These are phyloP conservation scores for Isabelozyma rhagii DNA, from an alignment of 805 yeast species.

Conservation along the genomic window DNA sequence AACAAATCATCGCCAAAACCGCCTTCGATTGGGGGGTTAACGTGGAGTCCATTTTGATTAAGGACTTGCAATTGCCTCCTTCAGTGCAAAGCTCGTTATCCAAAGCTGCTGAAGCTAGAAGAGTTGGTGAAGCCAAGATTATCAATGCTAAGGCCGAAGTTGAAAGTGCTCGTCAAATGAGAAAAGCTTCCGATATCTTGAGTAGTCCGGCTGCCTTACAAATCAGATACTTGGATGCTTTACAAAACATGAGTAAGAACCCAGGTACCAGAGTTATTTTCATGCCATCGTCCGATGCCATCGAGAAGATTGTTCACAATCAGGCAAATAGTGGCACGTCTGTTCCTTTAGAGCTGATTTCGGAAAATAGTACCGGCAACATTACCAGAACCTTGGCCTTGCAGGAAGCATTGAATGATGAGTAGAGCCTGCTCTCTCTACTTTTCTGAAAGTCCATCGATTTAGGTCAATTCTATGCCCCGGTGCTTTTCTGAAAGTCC, in stretches of 20 bases:
- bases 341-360: slow-evolving; percentile 1
- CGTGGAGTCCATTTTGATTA: slow-evolving; percentile 64
- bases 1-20: slow-evolving; percentile 56
- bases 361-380: neutral
- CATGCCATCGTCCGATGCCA: slow-evolving; percentile 56
- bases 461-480: too few species aligned
- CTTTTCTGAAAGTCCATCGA: neutral
- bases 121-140: slow-evolving; percentile 75
- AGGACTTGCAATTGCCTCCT: slow-evolving; percentile 56
- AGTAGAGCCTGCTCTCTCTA: neutral
- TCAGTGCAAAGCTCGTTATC: slow-evolving; percentile 60
- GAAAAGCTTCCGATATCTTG: slow-evolving; percentile 74
- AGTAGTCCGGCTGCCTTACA: slow-evolving; percentile 77
- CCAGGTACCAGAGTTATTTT: slow-evolving; percentile 68
- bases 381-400: slow-evolving; percentile 25
- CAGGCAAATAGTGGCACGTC: neutral
- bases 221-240: slow-evolving; percentile 74
- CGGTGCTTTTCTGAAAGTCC: neutral
- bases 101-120: slow-evolving; percentile 71
- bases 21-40: slow-evolving; percentile 70
- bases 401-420: slow-evolving; percentile 26
- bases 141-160: slow-evolving; percentile 75
- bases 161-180: slow-evolving; percentile 71
- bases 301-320: slow-evolving; percentile 27
- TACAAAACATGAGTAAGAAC: slow-evolving; percentile 65